Percentiles rank a stretch among this genome's conserved stretches.
These are phyloP conservation scores for Dactylellina parvicollis DNA, from an alignment of 2,329 filamentous ascomycete genomes.

Conservation along the genomic window DNA sequence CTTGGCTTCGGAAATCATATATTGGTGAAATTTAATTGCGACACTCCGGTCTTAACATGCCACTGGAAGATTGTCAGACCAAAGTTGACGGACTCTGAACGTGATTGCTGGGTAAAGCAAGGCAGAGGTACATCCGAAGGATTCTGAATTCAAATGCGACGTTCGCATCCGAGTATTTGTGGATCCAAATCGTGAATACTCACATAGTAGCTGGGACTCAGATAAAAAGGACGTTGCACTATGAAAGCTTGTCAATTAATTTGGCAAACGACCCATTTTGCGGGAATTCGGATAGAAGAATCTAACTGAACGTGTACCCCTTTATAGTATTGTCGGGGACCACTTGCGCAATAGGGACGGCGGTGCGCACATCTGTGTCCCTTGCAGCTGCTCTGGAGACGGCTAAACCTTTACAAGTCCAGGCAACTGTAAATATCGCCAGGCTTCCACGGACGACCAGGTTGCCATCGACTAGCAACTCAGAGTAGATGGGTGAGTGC, in stretches of 20 bases:
- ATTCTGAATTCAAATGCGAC: conserved; percentile 1
- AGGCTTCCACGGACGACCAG: conserved; percentile 46
- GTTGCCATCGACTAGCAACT: conserved; percentile 35
- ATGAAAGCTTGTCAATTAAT: neutral
- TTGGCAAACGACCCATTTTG: conserved; percentile 5
- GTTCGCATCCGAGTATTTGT: conserved; percentile 10
- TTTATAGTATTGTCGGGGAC: neutral
- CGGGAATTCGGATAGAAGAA: neutral
- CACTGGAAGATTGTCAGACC: neutral
- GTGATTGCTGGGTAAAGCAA: neutral
- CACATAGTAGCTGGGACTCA: conserved; percentile 23
- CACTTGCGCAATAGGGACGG: conserved; percentile 26
- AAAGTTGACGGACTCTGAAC: neutral
- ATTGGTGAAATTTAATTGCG: neutral
- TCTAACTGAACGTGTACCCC: conserved; percentile 1
- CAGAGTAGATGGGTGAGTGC: conserved; percentile 17
- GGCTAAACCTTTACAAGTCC: conserved; percentile 38
- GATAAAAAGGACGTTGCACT: conserved; percentile 17
- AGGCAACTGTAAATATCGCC: conserved; percentile 53
- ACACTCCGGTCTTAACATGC: neutral
- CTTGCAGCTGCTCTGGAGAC: conserved; percentile 37
- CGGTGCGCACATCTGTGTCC: conserved; percentile 24
- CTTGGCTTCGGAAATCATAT: neutral
- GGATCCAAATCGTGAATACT: neutral
- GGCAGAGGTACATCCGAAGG: neutral